Conservation (phyloP, 768 basidiomycete genomes). For the Lactifluus piperatus region DNA sequence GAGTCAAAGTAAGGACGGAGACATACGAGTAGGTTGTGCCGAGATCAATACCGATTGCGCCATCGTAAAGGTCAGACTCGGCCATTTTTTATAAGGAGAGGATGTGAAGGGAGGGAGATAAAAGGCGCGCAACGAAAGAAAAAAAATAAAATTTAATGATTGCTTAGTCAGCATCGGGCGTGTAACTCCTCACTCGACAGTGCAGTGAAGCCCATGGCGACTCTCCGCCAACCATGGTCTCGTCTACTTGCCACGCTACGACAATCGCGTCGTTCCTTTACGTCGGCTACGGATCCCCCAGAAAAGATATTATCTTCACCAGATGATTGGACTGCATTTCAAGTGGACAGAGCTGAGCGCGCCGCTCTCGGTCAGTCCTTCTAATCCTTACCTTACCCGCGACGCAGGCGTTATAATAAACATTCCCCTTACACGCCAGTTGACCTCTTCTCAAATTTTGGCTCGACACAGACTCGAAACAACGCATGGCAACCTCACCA, state of each 20-base stretch:
- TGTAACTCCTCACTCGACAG: neutral
- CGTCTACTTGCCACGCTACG: conserved; percentile 3
- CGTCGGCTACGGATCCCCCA: conserved; percentile 13
- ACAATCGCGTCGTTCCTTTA: neutral
- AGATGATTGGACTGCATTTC: conserved; percentile 60
- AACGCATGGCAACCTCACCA: conserved; percentile 71
- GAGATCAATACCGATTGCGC: conserved; percentile 94
- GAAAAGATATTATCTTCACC: conserved; percentile 32
- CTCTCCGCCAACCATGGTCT: conserved; percentile 18
- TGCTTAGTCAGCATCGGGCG: conserved; percentile 8
- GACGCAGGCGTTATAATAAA: conserved; percentile 15
- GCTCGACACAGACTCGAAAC: conserved; percentile 64
- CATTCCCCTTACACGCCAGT: conserved; percentile 29
- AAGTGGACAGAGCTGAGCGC: conserved; percentile 46
- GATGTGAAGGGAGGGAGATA: conserved; percentile 24
- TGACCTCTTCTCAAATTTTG: conserved; percentile 46
- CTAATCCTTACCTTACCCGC: conserved; percentile 21
- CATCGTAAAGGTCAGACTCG: conserved; percentile 77
- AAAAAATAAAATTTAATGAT: neutral
- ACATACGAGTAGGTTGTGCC: conserved; percentile 95
- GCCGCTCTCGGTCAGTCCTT: conserved; percentile 45
- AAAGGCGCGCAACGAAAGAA: conserved; percentile 23
- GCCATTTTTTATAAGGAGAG: conserved; percentile 41
- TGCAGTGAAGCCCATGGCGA: conserved; percentile 10
- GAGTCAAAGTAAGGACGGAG: neutral